Base-by-base conservation (phyloP, 805 yeast species). In the Candida railenensis region DNA sequence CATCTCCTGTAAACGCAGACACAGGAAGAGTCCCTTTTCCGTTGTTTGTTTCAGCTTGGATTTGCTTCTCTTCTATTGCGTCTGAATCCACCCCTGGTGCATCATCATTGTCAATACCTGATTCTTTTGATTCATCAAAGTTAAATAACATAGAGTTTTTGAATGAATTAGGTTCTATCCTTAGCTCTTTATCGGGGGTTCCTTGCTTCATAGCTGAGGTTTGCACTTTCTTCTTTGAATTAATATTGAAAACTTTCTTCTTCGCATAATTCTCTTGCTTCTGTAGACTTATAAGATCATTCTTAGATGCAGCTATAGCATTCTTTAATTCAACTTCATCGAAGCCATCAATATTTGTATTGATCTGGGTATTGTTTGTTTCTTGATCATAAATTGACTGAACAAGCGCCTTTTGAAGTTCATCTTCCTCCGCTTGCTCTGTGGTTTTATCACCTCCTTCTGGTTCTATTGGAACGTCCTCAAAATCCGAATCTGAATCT, bases 261-360 rank as follows among this genome's bases (percentile, higher is more conserved):
- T 16, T 45, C 25, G 12, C 5, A 19, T 16, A 25, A 33, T 56
- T 55, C 41, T 65, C 69, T 40, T 66, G 51, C 22, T 62, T 58
- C 21, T 62, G 55, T 47, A 65, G 46, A 3, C 51, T 44, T 12
- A 55, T 43, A 30, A 71, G 70, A 33, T 80, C 83, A 44, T 59
- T 53, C 47, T 75, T 74, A 2, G 81, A 76, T 33, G 63, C 66
- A 42, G 71, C 76, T 36, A 81, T 72, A 0, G 87, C 85, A 34
- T 56, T 55, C 48, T 64, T 62, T 25, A 82, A 57, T 42, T 77
- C 77, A 37, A 57, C 57, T 39, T 70, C 58, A 45, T 71, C 69
- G 34, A 61, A 58, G 30, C 40, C 52, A 28, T 50, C 52, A 36
- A 25, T 42, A 7, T 28, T 16, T 3, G 32, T 32, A 32, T 42